Evolutionary conservation across 768 basidiomycete species (phyloP).

Genomic region (Podaxis sp.): DNA sequence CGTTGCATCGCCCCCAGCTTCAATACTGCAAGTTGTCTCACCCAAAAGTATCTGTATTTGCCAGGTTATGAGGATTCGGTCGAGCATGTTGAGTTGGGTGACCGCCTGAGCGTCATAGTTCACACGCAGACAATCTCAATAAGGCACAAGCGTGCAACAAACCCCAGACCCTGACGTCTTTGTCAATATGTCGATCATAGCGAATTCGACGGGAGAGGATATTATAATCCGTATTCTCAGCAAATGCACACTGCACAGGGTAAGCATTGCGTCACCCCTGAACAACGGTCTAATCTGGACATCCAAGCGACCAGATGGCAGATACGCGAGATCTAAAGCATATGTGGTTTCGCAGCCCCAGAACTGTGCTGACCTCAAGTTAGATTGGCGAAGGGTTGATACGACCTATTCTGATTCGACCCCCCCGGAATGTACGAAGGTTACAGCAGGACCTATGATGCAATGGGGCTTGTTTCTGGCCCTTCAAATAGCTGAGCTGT

Average conservation of each 20-base stretch:
- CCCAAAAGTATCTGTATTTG: background rate
- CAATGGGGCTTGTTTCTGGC: background rate
- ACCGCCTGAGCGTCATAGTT: background rate
- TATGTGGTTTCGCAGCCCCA: background rate
- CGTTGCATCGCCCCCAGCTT: background rate
- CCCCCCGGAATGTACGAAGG: constrained; percentile 11
- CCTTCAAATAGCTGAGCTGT: constrained; percentile 11
- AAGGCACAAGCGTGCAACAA: background rate
- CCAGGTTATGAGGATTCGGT: background rate
- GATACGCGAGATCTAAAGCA: constrained; percentile 13
- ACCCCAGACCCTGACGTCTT: background rate
- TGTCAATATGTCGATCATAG: constrained; percentile 2
- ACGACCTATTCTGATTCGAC: constrained; percentile 5
- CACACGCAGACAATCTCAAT: background rate
- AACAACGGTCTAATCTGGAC: constrained; percentile 6
- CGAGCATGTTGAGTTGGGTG: background rate
- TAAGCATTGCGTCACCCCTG: constrained; percentile 13
- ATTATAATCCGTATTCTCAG: constrained; percentile 7
- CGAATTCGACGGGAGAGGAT: constrained; percentile 2
- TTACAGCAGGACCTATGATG: constrained; percentile 9
- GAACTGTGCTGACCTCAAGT: constrained; percentile 1
- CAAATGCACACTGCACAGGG: constrained; percentile 10
- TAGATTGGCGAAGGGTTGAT: constrained; percentile 8
- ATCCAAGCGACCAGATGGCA: constrained; percentile 7
- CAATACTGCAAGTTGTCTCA: background rate